These are phyloP conservation scores for Metschnikowia henanensis DNA, from an alignment of 805 yeast genomes.

Conservation along the genomic window DNA sequence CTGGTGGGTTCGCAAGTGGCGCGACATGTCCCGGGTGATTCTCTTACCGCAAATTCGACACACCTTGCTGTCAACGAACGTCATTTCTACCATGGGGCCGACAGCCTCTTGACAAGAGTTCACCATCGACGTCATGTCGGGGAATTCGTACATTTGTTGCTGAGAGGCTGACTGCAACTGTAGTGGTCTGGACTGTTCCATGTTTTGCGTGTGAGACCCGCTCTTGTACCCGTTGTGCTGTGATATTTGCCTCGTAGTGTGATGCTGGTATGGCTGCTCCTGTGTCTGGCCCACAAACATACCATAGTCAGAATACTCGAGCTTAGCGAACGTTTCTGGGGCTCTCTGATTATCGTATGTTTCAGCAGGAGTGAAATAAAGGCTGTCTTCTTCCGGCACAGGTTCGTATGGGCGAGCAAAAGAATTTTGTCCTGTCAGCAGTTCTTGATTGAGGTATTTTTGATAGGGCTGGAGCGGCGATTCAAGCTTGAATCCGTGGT, in stretches of 20 bases:
- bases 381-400: background rate
- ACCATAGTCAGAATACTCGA: background rate
- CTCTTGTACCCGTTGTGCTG: background rate
- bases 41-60: constrained; percentile 55
- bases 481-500: background rate
- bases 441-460: background rate
- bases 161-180: background rate
- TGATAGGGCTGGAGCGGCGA: constrained; percentile 6
- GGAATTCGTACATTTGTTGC: constrained; percentile 22
- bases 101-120: constrained; percentile 33
- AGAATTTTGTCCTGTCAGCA: background rate
- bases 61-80: constrained; percentile 38
- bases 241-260: background rate
- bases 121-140: constrained; percentile 40
- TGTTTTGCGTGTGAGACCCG: background rate
- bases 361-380: background rate
- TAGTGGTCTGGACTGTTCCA: background rate
- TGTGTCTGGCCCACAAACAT: background rate
- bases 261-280: background rate
- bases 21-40: constrained; percentile 58
- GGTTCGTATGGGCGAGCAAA: background rate
- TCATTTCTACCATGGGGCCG: constrained; percentile 37
- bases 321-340: background rate
- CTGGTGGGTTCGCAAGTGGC: constrained; percentile 66
- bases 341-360: background rate